These are phyloP conservation scores for Scleroderma citrinum DNA, from an alignment of 768 basidiomycete genomes.

Conservation along the genomic window DNA sequence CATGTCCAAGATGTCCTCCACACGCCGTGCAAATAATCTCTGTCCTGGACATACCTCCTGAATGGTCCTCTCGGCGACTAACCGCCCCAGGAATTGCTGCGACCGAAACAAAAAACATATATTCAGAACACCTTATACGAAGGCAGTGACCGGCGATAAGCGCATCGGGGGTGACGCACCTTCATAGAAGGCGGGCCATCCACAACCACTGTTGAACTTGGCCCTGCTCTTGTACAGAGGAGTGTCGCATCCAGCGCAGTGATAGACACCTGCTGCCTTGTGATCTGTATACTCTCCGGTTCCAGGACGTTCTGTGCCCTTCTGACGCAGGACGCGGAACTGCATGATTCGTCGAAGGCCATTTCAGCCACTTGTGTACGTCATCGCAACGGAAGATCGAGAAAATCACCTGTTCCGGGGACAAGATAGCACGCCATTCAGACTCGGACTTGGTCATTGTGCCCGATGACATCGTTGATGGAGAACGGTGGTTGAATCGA, in stretches of 20 bases:
- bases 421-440: slow-evolving; percentile 82
- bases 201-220: slow-evolving; percentile 91
- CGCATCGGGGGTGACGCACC: too few species aligned
- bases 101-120: slow-evolving; percentile 2
- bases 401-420: slow-evolving; percentile 64
- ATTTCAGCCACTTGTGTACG: too few species aligned
- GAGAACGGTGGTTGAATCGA: slow-evolving; percentile 1
- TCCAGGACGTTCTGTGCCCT: slow-evolving; percentile 78
- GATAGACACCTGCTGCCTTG: slow-evolving; percentile 60
- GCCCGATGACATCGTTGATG: slow-evolving; percentile 12
- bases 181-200: slow-evolving; percentile 98
- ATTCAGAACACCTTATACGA: neutral
- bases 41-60: slow-evolving; percentile 62
- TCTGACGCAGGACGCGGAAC: slow-evolving; percentile 82
- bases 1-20: slow-evolving; percentile 91
- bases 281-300: slow-evolving; percentile 79
- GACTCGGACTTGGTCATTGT: slow-evolving; percentile 49
- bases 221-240: slow-evolving; percentile 85
- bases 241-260: slow-evolving; percentile 74
- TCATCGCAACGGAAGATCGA: neutral
- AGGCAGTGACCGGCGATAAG: neutral
- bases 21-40: slow-evolving; percentile 91
- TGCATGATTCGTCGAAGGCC: slow-evolving; percentile 30
- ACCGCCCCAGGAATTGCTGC: slow-evolving; percentile 89
- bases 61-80: slow-evolving; percentile 62